Percentiles rank a stretch among this genome's conserved stretches.
Conservation (phyloP, 371 early-diverging fungal species). For the Lichtheimia ornata region DNA sequence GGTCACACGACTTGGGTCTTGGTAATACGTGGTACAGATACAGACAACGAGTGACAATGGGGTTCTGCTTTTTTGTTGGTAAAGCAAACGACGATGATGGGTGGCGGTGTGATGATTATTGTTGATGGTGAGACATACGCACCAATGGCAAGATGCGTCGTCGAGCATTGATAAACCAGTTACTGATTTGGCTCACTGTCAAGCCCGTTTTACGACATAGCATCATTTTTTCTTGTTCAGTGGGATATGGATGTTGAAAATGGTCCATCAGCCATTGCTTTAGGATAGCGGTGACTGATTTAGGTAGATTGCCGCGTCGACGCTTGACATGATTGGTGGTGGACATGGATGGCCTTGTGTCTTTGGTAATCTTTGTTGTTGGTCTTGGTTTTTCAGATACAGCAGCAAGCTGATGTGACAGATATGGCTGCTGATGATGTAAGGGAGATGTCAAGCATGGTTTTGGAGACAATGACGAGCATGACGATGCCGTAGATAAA, state of each 20-base stretch:
- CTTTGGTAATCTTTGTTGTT: too few relatives aligned
- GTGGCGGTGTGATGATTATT: too few relatives aligned
- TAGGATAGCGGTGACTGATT: slow-evolving; percentile 54
- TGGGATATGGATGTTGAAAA: slow-evolving; percentile 74
- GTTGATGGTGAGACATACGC: not conserved
- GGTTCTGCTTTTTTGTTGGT: too few relatives aligned
- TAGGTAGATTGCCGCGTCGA: slow-evolving; percentile 57
- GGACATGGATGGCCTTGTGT: not conserved
- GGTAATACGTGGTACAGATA: too few relatives aligned
- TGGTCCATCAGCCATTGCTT: slow-evolving; percentile 72
- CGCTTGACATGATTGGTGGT: slow-evolving; percentile 2
- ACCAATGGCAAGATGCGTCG: slow-evolving; percentile 52
- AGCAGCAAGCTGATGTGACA: slow-evolving; percentile 12
- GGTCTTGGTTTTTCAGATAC: not conserved
- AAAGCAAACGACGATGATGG: too few relatives aligned
- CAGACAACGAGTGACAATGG: too few relatives aligned
- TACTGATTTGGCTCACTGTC: slow-evolving; percentile 71
- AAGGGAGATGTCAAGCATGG: slow-evolving; percentile 1
- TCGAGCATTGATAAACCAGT: slow-evolving; percentile 87
- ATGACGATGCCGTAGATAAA: not conserved
- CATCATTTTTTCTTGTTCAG: slow-evolving; percentile 65
- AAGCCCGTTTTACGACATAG: slow-evolving; percentile 61
- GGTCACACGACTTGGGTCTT: too few relatives aligned
- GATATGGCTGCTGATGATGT: slow-evolving; percentile 2
- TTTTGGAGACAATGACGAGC: not conserved